Evolutionary conservation across 768 basidiomycete species (phyloP).

Genomic region (Calocera viscosa): DNA sequence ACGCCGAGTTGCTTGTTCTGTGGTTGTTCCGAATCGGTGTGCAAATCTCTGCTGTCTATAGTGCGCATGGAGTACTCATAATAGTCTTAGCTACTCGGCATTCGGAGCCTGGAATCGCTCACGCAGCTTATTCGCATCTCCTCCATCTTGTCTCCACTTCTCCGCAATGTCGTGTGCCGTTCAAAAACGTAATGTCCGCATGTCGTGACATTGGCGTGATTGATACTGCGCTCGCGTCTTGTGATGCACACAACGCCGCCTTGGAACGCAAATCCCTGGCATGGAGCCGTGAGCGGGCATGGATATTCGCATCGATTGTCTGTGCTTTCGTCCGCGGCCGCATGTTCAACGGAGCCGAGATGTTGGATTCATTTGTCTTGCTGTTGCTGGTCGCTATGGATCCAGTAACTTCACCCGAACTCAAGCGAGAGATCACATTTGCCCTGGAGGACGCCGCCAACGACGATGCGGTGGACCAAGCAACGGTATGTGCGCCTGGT

Average conservation of each 20-base stretch:
- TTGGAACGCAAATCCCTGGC: not conserved
- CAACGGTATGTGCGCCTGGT: not conserved
- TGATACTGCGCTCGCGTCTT: not conserved
- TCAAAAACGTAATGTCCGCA: not conserved
- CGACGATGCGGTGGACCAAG: not conserved
- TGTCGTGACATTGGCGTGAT: not conserved
- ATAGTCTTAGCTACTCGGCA: not conserved
- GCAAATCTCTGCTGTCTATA: not conserved
- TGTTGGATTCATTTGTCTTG: not conserved
- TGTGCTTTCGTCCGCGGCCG: not conserved
- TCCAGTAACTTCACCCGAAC: slow-evolving; percentile 33
- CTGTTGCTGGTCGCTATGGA: slow-evolving; percentile 50
- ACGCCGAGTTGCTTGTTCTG: not conserved
- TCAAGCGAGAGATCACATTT: slow-evolving; percentile 36
- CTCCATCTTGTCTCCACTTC: not conserved
- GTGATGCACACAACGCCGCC: not conserved
- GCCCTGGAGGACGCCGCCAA: slow-evolving; percentile 30
- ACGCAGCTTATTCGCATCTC: not conserved
- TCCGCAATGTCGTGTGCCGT: not conserved
- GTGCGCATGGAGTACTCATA: not conserved
- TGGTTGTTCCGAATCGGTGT: not conserved
- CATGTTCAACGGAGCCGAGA: not conserved
- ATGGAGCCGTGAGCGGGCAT: not conserved
- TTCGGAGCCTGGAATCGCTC: not conserved
- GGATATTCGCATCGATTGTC: not conserved